Conservation (phyloP, 2,329 filamentous ascomycete genomes). For the Pyrenochaeta sp. region DNA sequence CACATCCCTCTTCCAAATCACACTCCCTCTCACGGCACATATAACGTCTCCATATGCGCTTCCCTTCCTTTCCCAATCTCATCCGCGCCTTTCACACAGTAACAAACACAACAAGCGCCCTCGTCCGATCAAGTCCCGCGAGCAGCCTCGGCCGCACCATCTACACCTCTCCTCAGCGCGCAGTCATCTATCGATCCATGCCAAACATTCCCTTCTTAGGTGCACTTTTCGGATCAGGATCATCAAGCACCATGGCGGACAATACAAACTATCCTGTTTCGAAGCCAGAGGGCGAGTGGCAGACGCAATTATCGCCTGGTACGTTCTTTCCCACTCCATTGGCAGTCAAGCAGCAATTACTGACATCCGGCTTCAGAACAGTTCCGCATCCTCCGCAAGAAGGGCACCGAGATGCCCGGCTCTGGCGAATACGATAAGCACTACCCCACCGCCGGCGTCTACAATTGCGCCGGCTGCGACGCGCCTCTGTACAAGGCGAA, state of each 20-base stretch:
- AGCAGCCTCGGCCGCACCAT: slow-evolving; percentile 46
- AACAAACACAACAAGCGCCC: slow-evolving; percentile 54
- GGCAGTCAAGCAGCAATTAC: background rate
- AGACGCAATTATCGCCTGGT: slow-evolving; percentile 79
- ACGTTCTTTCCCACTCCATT: slow-evolving; percentile 34
- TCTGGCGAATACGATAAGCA: slow-evolving; percentile 90
- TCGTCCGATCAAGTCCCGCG: slow-evolving; percentile 44
- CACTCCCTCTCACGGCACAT: slow-evolving; percentile 4
- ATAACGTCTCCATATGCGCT: slow-evolving; percentile 54
- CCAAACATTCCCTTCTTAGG: slow-evolving; percentile 80
- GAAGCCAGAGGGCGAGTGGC: slow-evolving; percentile 86
- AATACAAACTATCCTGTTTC: slow-evolving; percentile 82
- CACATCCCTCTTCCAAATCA: slow-evolving; percentile 7
- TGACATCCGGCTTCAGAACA: slow-evolving; percentile 70
- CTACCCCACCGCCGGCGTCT: slow-evolving; percentile 77
- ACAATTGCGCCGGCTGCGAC: slow-evolving; percentile 85
- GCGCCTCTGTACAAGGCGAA: slow-evolving; percentile 90
- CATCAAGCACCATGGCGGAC: slow-evolving; percentile 54
- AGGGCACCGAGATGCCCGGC: slow-evolving; percentile 86
- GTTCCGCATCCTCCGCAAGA: slow-evolving; percentile 90
- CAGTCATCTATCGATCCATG: slow-evolving; percentile 63
- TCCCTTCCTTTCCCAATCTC: slow-evolving; percentile 57
- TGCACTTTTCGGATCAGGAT: slow-evolving; percentile 76
- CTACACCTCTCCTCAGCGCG: slow-evolving; percentile 37
- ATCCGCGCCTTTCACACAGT: slow-evolving; percentile 58